These are phyloP conservation scores for Cyberlindnera veronae DNA, from an alignment of 805 yeast genomes.

Conservation along the genomic window DNA sequence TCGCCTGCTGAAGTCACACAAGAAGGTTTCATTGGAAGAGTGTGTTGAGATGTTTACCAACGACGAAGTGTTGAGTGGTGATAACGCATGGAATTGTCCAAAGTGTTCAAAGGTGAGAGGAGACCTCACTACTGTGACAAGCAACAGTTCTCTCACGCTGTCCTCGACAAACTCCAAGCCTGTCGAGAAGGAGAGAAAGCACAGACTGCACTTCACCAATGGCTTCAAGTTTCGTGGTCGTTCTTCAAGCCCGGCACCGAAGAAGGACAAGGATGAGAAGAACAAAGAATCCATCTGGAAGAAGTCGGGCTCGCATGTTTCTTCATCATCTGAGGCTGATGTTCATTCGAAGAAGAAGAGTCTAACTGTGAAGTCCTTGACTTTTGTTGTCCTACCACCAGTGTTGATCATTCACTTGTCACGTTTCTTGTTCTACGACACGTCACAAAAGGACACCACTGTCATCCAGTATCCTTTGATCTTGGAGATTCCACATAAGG, in stretches of 20 bases:
- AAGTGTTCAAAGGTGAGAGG: slow-evolving; percentile 41
- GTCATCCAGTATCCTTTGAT: slow-evolving; percentile 53
- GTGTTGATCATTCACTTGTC: slow-evolving; percentile 81
- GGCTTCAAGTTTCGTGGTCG: slow-evolving; percentile 28
- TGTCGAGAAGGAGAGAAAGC: slow-evolving; percentile 18
- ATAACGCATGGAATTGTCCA: slow-evolving; percentile 84
- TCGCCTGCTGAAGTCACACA: slow-evolving; percentile 28
- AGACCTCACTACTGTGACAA: background rate
- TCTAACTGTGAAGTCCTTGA: slow-evolving; percentile 64
- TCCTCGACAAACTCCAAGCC: background rate
- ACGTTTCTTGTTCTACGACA: slow-evolving; percentile 57
- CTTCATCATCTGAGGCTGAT: background rate
- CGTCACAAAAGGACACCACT: slow-evolving; percentile 51
- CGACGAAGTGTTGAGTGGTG: slow-evolving; percentile 64
- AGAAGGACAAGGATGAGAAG: slow-evolving; percentile 5
- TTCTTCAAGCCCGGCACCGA: slow-evolving; percentile 26
- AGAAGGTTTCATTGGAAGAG: slow-evolving; percentile 50
- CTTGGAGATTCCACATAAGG: slow-evolving; percentile 43
- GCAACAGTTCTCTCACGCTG: background rate
- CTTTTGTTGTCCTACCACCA: slow-evolving; percentile 76
- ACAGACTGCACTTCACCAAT: slow-evolving; percentile 21
- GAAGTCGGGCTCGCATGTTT: slow-evolving; percentile 24
- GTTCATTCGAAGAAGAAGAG: slow-evolving; percentile 7
- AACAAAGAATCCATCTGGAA: slow-evolving; percentile 18
- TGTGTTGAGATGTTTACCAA: slow-evolving; percentile 59